phyloP scores from a whole-genome alignment of 129 eudicot species.

The Flaveria ramosissima region DNA sequence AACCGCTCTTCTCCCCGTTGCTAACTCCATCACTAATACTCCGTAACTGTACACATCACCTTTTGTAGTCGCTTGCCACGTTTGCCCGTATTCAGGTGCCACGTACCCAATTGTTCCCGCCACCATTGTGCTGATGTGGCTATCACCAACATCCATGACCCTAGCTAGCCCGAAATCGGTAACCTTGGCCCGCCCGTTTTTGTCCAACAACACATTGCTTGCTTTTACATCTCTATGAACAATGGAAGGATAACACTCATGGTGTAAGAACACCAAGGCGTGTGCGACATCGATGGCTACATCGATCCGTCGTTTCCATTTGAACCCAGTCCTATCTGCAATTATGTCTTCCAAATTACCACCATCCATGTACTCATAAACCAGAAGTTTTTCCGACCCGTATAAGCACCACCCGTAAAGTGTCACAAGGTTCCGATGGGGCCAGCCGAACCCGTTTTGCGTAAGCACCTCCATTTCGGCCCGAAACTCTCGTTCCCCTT shows the following conservation, averaged over 20 bases:
- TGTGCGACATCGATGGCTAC: slow-evolving; percentile 85
- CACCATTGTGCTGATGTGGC: slow-evolving; percentile 94
- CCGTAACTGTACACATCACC: slow-evolving; percentile 97
- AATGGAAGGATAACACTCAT: slow-evolving; percentile 77
- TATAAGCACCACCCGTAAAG: slow-evolving; percentile 96
- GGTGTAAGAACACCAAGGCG: slow-evolving; percentile 82
- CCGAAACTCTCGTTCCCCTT: slow-evolving; percentile 86
- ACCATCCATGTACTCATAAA: slow-evolving; percentile 95
- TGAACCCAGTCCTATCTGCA: slow-evolving; percentile 46
- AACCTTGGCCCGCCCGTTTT: slow-evolving; percentile 70
- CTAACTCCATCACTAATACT: slow-evolving; percentile 86
- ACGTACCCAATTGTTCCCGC: slow-evolving; percentile 97
- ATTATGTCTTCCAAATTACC: slow-evolving; percentile 81
- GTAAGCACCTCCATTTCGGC: slow-evolving; percentile 94
- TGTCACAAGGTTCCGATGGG: slow-evolving; percentile 87
- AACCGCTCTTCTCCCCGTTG: slow-evolving; percentile 87
- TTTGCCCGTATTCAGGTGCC: slow-evolving; percentile 95
- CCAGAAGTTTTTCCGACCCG: slow-evolving; percentile 77
- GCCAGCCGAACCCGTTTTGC: slow-evolving; percentile 77
- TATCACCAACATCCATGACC: slow-evolving; percentile 74
- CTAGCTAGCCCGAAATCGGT: slow-evolving; percentile 95
- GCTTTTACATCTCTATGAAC: slow-evolving; percentile 98
- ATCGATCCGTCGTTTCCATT: slow-evolving; percentile 62
- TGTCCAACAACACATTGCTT: slow-evolving; percentile 83
- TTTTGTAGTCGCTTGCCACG: slow-evolving; percentile 95